Percentiles rank a stretch among this genome's conserved stretches.
These are phyloP conservation scores for Cryphonectria radicalis DNA, from an alignment of 2,329 filamentous ascomycete genomes.

Conservation along the genomic window DNA sequence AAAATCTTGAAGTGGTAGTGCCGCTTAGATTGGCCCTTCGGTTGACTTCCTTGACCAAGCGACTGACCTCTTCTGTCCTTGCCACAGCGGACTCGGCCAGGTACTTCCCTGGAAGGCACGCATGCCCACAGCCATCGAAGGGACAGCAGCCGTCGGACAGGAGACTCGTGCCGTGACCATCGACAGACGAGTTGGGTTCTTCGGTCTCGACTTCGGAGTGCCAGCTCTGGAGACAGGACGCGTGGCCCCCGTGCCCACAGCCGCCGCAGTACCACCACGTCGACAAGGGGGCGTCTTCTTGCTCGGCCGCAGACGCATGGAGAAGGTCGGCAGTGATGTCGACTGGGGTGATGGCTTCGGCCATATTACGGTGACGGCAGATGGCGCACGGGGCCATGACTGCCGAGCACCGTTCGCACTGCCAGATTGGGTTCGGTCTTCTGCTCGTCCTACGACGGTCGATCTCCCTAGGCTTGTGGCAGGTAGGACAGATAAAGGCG, in stretches of 20 bases:
- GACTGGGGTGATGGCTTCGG: conserved; percentile 39
- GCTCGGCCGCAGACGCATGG: not conserved
- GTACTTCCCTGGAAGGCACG: conserved; percentile 63
- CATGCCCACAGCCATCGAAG: conserved; percentile 67
- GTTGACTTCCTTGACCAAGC: conserved; percentile 48
- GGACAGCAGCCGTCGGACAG: conserved; percentile 63
- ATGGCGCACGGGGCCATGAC: conserved; percentile 62
- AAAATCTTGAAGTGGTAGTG: conserved; percentile 29
- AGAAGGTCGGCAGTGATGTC: conserved; percentile 12
- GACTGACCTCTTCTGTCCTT: conserved; percentile 56
- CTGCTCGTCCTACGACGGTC: conserved; percentile 33
- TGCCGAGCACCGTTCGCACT: conserved; percentile 59
- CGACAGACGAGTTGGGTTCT: conserved; percentile 32
- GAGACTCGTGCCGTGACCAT: conserved; percentile 15
- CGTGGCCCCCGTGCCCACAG: conserved; percentile 66
- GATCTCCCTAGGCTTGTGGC: conserved; percentile 60
- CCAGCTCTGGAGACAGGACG: conserved; percentile 63
- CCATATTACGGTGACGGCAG: conserved; percentile 57
- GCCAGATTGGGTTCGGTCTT: conserved; percentile 50
- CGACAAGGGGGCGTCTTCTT: conserved; percentile 38
- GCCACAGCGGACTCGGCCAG: conserved; percentile 51
- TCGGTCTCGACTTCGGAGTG: conserved; percentile 46
- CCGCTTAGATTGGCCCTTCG: conserved; percentile 29
- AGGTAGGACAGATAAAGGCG: conserved; percentile 58
- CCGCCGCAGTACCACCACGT: conserved; percentile 68